Conservation (phyloP, 2,329 filamentous ascomycete species). For the Penicillium sclerotigenum region DNA sequence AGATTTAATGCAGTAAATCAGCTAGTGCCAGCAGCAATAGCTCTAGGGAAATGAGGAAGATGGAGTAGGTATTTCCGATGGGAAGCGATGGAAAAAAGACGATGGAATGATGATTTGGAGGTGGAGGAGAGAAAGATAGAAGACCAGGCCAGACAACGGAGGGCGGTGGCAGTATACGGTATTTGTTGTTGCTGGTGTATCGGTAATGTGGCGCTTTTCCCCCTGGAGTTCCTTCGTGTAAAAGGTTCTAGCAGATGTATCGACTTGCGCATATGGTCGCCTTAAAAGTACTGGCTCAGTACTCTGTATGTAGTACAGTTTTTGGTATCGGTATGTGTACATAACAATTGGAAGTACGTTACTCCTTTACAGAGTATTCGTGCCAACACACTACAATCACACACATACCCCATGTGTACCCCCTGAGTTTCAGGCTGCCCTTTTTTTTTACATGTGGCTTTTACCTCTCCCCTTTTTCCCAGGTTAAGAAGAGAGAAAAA, state of each 20-base stretch:
- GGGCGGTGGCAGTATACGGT: constrained; percentile 23
- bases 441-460: constrained; percentile 1
- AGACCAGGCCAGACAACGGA: constrained; percentile 22
- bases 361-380: background rate
- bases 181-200: constrained; percentile 6
- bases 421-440: constrained; percentile 10
- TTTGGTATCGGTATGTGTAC: background rate
- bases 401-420: background rate
- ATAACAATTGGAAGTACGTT: background rate
- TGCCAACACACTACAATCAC: background rate
- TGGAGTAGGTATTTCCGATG: constrained; percentile 19
- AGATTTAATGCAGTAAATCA: constrained; percentile 11
- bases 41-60: constrained; percentile 20
- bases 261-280: background rate
- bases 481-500: background rate
- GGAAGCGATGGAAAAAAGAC: constrained; percentile 23
- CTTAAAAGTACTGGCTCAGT: background rate
- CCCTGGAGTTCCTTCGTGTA: background rate
- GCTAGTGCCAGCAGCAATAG: constrained; percentile 21
- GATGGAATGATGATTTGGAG: constrained; percentile 24
- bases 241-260: background rate
- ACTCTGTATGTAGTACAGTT: background rate
- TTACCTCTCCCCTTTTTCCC: background rate
- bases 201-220: constrained; percentile 7
- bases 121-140: constrained; percentile 21